Conservation (phyloP, 2,329 filamentous ascomycete species). For the Neocatenulostroma microsporum region DNA sequence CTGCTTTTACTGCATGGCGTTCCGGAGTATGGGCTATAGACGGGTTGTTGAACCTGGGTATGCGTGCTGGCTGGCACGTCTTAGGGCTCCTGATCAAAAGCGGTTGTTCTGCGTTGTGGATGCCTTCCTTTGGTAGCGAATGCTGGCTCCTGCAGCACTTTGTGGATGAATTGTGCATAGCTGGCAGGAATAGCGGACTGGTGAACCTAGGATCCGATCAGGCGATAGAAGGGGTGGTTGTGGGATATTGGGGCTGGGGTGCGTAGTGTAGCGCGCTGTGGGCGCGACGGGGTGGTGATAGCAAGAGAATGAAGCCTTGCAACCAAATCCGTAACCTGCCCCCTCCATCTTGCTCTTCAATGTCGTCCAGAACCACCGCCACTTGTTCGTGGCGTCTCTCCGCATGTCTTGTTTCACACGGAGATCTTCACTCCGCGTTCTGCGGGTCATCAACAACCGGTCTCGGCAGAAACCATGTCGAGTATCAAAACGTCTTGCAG, state of each 20-base stretch:
- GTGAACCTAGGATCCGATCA: background rate
- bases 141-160: no score
- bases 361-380: background rate
- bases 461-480: slow-evolving; percentile 1
- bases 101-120: background rate
- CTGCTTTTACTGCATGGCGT: slow-evolving; percentile 9
- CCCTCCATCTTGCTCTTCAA: no score
- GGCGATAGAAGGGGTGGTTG: background rate
- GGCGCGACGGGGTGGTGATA: no score
- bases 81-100: no score
- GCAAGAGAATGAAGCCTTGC: no score
- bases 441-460: background rate
- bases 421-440: slow-evolving; percentile 3
- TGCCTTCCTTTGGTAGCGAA: no score
- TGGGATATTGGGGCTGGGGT: background rate
- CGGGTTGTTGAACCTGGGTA: no score
- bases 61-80: no score
- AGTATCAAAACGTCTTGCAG: no score
- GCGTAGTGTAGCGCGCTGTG: background rate
- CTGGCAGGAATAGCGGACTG: no score
- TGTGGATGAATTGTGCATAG: slow-evolving; percentile 1
- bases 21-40: slow-evolving; percentile 5
- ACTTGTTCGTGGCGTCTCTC: background rate
- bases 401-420: no score
- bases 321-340: no score